Base-by-base conservation (phyloP, 495 filamentous ascomycete genomes). In the Penicillium chermesinum region DNA sequence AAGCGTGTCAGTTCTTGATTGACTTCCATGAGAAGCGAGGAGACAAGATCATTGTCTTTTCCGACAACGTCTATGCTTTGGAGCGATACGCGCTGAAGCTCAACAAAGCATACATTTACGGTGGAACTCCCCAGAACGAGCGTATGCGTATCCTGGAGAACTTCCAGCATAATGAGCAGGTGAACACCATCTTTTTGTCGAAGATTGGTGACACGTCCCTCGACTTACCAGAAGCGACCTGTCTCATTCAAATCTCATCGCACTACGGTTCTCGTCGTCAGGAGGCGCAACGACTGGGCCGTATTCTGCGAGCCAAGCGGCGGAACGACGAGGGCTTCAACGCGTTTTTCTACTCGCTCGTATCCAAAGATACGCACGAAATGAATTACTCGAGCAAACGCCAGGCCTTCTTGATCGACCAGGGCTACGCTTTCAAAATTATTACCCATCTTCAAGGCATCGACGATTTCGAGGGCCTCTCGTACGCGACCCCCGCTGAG, bases 271-370 rank as follows among this genome's bases (percentile, higher is more conserved):
- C 93, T 10, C 90, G 93, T 51, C 86, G 93, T 65, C 93, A 99
- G 64, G 93, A 99, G 65, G 93, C 93, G 0, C 93, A 99, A 61
- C 83, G 93, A 2, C 78, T 99, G 1, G 93, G 93, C 9, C 86
- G 93, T 30, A 99, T 99, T 59, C 84, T 99, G 9, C 81, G 93
- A 59, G 93, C 93, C 16, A 99, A 99, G 66, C 84, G 93, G 25
- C 77, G 94, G 52, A 97, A 96, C 60, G 93, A 99, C 67, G 93
- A 97, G 66, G 94, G 94, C 15, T 99, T 99, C 71, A 99, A 99
- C 68, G 93, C 93, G 0, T 99, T 99, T 71, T 99, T 99, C 71
- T 99, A 99, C 70, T 93, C 88, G 0, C 77, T 99, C 3, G 93
- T 99, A 22, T 93, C 87, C 8, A 96, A 96, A 65, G 93, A 97